Evolutionary conservation across 2,329 filamentous ascomycete species (phyloP).

Genomic region (Colletotrichum sp.): DNA sequence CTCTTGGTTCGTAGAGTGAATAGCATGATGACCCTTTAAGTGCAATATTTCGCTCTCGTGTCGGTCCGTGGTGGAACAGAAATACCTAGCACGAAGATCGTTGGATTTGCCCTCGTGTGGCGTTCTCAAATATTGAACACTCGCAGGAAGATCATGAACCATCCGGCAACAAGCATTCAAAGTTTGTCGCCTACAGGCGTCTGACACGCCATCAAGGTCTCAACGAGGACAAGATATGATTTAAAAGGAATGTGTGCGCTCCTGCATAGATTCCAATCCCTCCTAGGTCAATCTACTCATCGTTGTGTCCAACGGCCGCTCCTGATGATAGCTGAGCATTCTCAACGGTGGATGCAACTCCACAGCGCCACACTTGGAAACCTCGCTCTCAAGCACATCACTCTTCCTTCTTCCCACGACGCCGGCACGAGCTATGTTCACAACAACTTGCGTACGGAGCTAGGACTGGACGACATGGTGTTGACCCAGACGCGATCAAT

Average conservation of each 20-base stretch:
- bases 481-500: background rate
- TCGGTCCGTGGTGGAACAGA: background rate
- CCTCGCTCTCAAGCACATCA: background rate
- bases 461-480: background rate
- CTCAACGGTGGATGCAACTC: background rate
- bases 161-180: rapidly evolving
- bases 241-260: rapidly evolving
- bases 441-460: background rate
- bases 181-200: background rate
- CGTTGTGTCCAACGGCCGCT: background rate
- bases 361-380: background rate
- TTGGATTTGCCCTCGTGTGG: background rate
- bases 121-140: background rate
- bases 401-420: background rate
- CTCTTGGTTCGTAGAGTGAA: background rate
- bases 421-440: background rate
- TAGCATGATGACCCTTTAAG: background rate
- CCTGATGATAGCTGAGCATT: background rate
- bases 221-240: background rate
- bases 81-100: background rate
- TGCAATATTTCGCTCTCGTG: background rate
- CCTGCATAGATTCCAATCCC: background rate
- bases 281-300: background rate
- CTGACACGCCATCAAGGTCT: background rate
- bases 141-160: background rate